phyloP scores from a whole-genome alignment of 805 yeast species.

The Wickerhamomyces bovis region DNA sequence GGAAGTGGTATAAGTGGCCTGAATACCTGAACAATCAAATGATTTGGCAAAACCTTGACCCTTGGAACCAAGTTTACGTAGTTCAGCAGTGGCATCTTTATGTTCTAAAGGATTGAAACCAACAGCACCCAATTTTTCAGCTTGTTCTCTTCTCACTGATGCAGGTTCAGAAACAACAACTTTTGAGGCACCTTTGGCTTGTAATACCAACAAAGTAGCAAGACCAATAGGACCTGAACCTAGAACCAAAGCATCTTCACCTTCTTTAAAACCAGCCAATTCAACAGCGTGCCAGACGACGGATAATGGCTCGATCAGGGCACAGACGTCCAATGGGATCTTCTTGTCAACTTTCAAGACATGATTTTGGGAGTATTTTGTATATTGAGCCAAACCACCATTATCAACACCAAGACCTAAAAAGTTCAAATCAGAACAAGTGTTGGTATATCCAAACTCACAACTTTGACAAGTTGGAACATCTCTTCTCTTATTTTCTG shows the following conservation, averaged over 20 bases:
- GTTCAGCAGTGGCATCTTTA: slow-evolving; percentile 26
- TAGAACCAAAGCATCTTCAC: slow-evolving; percentile 42
- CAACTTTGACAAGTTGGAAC: slow-evolving; percentile 37
- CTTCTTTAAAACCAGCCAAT: slow-evolving; percentile 36
- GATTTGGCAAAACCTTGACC: slow-evolving; percentile 44
- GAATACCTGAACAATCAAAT: slow-evolving; percentile 50
- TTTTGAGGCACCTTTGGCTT: slow-evolving; percentile 41
- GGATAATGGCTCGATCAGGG: slow-evolving; percentile 51
- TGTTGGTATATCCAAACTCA: slow-evolving; percentile 37
- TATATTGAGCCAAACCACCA: slow-evolving; percentile 42
- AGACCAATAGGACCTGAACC: slow-evolving; percentile 65
- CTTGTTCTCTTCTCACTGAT: slow-evolving; percentile 52
- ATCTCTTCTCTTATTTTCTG: slow-evolving; percentile 20
- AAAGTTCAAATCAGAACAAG: slow-evolving; percentile 38
- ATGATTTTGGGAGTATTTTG: slow-evolving; percentile 34
- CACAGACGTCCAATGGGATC: slow-evolving; percentile 47
- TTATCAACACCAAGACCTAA: slow-evolving; percentile 45
- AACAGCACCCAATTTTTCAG: slow-evolving; percentile 41
- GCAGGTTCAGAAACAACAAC: slow-evolving; percentile 62
- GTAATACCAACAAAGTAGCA: slow-evolving; percentile 47
- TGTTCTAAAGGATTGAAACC: slow-evolving; percentile 37
- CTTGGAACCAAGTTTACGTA: slow-evolving; percentile 31
- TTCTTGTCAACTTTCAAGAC: slow-evolving; percentile 34
- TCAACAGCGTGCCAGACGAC: slow-evolving; percentile 56
- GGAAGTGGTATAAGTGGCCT: slow-evolving; percentile 37